phyloP scores from a whole-genome alignment of 306 rosid genomes.

The Senna siamea region DNA sequence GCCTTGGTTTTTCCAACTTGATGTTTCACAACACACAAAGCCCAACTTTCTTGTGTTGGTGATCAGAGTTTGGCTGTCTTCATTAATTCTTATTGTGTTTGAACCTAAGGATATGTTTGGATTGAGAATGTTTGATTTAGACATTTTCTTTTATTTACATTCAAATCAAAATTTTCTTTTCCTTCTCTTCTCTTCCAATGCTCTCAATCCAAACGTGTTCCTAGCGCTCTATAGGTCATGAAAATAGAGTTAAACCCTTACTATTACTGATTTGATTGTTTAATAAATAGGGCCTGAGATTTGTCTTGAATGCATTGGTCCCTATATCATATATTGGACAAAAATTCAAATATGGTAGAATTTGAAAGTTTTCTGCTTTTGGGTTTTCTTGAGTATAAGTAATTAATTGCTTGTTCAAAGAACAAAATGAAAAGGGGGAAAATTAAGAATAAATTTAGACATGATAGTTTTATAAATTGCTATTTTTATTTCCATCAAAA shows the following conservation, averaged over 20 bases:
- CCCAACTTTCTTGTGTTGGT: neutral
- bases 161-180: no score
- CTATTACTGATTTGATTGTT: neutral
- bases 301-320: slow-evolving; percentile 21
- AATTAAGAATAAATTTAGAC: neutral
- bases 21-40: neutral
- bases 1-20: neutral
- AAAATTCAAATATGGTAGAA: neutral
- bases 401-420: neutral
- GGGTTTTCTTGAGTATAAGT: neutral
- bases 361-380: neutral
- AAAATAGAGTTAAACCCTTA: neutral
- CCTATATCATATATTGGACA: no score
- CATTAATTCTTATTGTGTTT: neutral
- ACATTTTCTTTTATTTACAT: no score
- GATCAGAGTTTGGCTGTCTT: neutral
- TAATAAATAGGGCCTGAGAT: neutral
- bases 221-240: no score
- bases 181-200: no score
- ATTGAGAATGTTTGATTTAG: no score
- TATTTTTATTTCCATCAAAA: neutral
- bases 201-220: no score
- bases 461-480: neutral
- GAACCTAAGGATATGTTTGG: no score
- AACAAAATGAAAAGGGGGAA: neutral